Evolutionary conservation across 352 stramenopile genomes (phyloP).

Genomic region (Phytophthora melonis): DNA sequence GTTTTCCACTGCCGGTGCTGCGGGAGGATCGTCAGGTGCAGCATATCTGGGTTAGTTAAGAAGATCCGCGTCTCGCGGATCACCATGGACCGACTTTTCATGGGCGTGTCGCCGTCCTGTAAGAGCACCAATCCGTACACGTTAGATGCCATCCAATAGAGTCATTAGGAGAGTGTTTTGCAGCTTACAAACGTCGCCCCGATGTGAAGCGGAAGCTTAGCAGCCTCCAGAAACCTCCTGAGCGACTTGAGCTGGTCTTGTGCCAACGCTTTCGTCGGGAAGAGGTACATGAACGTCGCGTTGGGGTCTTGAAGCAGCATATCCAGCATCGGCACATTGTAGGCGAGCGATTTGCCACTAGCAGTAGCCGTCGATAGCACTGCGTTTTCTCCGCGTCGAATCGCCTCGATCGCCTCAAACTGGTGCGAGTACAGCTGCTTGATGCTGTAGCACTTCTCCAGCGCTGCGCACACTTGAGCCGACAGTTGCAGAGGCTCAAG

Average conservation of each 20-base stretch:
- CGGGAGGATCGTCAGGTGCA: conserved; percentile 97
- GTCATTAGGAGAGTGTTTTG: background rate
- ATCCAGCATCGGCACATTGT: conserved; percentile 94
- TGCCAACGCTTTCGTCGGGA: conserved; percentile 98
- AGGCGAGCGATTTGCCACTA: conserved; percentile 97
- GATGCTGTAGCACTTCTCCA: conserved; percentile 61
- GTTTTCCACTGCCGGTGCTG: conserved; percentile 92
- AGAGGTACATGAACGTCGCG: conserved; percentile 94
- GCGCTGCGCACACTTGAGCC: conserved; percentile 40
- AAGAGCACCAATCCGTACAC: conserved; percentile 7
- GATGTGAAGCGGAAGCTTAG: conserved; percentile 54
- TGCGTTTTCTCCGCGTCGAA: conserved; percentile 89
- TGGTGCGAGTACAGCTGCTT: conserved; percentile 94
- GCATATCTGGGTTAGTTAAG: conserved; percentile 99
- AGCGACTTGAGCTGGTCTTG: conserved; percentile 97
- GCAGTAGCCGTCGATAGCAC: conserved; percentile 97
- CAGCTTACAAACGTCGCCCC: conserved; percentile 72
- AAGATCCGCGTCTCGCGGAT: conserved; percentile 93
- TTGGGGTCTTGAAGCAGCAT: conserved; percentile 60
- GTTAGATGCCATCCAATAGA: background rate
- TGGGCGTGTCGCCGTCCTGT: conserved; percentile 95
- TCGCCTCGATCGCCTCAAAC: conserved; percentile 88
- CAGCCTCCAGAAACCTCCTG: conserved; percentile 69
- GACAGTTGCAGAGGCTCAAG: conserved; percentile 54
- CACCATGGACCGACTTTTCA: conserved; percentile 88